These are phyloP conservation scores for Diaporthe citri DNA, from an alignment of 2,329 filamentous ascomycete species.

Conservation along the genomic window DNA sequence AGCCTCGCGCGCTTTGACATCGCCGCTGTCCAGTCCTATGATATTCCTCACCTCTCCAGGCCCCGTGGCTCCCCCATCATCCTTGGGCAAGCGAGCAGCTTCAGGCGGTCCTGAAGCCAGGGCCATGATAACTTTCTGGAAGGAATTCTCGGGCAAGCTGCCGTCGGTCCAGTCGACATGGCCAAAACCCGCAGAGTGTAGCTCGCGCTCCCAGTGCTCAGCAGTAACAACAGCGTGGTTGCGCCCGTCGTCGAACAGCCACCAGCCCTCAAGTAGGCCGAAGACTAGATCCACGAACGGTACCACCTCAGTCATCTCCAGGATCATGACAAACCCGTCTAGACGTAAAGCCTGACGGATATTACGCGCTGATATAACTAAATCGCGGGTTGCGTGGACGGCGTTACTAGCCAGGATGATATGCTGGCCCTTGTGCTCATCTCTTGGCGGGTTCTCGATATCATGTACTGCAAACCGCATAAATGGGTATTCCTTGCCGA, in stretches of 20 bases:
- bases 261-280: conserved; percentile 55
- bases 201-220: conserved; percentile 44
- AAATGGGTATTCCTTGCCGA: conserved; percentile 42
- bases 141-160: not conserved
- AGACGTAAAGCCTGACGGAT: conserved; percentile 46
- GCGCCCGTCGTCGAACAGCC: conserved; percentile 51
- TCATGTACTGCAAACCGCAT: conserved; percentile 49
- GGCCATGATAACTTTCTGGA: not conserved
- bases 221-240: conserved; percentile 42
- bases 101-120: not conserved
- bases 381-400: conserved; percentile 50
- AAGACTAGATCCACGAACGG: conserved; percentile 51
- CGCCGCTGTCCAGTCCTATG: not conserved
- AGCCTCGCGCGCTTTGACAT: not conserved
- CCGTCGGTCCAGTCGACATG: conserved; percentile 50
- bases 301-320: conserved; percentile 49
- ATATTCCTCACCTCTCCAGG: not conserved
- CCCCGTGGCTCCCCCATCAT: too few relatives aligned
- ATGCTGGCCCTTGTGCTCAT: conserved; percentile 45
- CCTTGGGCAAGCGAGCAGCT: not conserved
- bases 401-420: conserved; percentile 50
- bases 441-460: conserved; percentile 46
- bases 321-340: conserved; percentile 50
- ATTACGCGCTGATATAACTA: conserved; percentile 43
- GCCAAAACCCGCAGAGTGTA: conserved; percentile 46